phyloP scores from a whole-genome alignment of 2,329 filamentous ascomycete species.

The Neofusicoccum ribis region DNA sequence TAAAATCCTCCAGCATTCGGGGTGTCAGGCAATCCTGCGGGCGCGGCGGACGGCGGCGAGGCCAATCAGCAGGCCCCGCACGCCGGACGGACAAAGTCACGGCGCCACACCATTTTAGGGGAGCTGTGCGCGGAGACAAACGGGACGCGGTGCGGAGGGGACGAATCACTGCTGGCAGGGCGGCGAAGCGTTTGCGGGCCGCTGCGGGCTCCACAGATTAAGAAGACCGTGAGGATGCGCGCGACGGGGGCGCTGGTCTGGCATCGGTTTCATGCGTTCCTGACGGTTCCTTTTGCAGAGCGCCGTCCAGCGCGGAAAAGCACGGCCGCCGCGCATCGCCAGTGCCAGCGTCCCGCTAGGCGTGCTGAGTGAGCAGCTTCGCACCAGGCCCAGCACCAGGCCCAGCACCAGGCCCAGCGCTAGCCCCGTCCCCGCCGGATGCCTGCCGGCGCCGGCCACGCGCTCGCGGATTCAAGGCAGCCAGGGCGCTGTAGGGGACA shows the following conservation, averaged over 20 bases:
- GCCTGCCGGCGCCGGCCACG: not conserved
- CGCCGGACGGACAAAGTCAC: not conserved
- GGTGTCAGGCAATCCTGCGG: not conserved
- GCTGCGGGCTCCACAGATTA: conserved; percentile 8
- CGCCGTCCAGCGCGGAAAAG: not conserved
- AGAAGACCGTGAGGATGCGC: not conserved
- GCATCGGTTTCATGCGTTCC: not conserved
- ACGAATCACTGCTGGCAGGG: not conserved
- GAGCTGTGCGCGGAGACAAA: conserved; percentile 16
- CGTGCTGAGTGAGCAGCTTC: not conserved
- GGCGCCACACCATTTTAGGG: conserved; percentile 7
- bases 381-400: not conserved
- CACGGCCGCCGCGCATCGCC: not conserved
- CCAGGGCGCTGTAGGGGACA: not conserved
- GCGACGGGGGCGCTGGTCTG: not conserved
- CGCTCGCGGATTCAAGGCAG: not conserved
- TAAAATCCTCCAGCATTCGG: conserved; percentile 13
- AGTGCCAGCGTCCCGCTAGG: too few relatives aligned
- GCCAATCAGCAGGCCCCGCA: not conserved
- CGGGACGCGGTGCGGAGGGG: conserved; percentile 5
- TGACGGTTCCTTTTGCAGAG: not conserved
- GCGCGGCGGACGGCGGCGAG: not conserved
- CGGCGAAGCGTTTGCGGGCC: conserved; percentile 18
- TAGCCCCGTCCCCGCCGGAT: not conserved
- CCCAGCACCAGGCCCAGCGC: not conserved